Evolutionary conservation across 139 green algal genomes (phyloP), one percentile per base, ranked within the genome.

Genomic region (Chlamydomonas eustigma): DNA sequence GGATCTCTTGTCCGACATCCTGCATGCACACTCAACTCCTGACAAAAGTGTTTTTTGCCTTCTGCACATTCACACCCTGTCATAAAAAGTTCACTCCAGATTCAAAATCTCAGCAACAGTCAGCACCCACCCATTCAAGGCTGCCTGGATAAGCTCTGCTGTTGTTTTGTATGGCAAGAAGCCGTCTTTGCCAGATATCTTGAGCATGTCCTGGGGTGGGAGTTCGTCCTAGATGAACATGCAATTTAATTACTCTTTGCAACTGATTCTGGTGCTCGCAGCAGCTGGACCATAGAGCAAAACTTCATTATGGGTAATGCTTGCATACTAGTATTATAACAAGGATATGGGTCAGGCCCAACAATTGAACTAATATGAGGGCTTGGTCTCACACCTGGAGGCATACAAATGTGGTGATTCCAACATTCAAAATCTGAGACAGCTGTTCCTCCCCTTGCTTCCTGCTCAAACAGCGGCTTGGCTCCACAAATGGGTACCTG

Each of bases 401-500:
- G 65, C 82, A 88, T 0, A 96, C 81, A 75, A 97, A 95, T 2
- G 86, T 90, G 18, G 83, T 91, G 32, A 97, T 71, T 37, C 91
- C 92, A 4, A 83, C 77, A 2, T 86, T 38, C 1, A 97, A 37
- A 22, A 97, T 87, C 3, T 76, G 39, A 4, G 76, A 6, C 31
- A 97, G 74, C 75, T 95, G 86, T n/a, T 71, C n/a, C 63, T 96
- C 91, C 0, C 90, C 92, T 51, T 80, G 73, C 24, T 80, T 73
- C 2, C 71, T 50, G 34, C 50, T 76, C 8, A 50, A 71, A 75
- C 83, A 93, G 4, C 87, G 73, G 78, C 85, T 92, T 37, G 90
- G 89, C 81, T 97, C 92, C 0, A 95, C 73, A 65, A 87, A 95
- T 2, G 93, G 92, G 64, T 97, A 97, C 31, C 91, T 83, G 12